Conservation (phyloP, 768 basidiomycete genomes). For the Suillus bovinus region DNA sequence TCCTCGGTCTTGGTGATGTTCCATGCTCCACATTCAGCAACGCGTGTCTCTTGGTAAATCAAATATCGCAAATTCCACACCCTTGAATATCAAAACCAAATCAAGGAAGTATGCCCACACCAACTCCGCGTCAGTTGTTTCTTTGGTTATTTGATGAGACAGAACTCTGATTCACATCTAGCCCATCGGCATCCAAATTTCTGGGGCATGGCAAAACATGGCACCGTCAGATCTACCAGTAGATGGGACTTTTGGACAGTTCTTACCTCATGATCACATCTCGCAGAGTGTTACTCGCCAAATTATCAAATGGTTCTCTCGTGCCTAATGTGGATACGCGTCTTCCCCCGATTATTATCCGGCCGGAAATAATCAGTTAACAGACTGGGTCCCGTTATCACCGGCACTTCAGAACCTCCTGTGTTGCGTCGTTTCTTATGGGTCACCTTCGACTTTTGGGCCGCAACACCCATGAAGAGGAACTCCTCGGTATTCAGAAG, state of each 20-base stretch:
- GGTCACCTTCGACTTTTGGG: constrained; percentile 1
- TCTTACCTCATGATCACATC: not conserved
- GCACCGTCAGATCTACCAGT: constrained; percentile 1
- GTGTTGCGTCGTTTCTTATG: not conserved
- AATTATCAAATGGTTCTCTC: not conserved
- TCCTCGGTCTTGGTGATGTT: constrained; percentile 3
- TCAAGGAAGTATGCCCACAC: not conserved
- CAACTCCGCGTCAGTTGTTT: constrained; percentile 4
- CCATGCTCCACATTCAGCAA: not conserved
- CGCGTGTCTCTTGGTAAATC: not conserved
- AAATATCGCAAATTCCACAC: not conserved
- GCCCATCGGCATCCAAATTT: not conserved
- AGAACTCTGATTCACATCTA: not conserved
- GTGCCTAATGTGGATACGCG: not conserved
- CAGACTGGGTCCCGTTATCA: not conserved
- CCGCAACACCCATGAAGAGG: not conserved
- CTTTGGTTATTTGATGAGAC: constrained; percentile 2
- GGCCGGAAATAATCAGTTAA: not conserved
- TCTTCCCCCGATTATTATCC: not conserved
- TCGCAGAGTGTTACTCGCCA: not conserved
- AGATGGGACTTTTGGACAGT: not conserved
- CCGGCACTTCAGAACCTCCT: constrained; percentile 1
- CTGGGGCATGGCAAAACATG: constrained; percentile 3
- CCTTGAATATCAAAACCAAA: not conserved
- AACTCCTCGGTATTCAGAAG: not conserved